phyloP scores from a whole-genome alignment of 164 flowering plant species.

The Magnolia changhungtana region DNA sequence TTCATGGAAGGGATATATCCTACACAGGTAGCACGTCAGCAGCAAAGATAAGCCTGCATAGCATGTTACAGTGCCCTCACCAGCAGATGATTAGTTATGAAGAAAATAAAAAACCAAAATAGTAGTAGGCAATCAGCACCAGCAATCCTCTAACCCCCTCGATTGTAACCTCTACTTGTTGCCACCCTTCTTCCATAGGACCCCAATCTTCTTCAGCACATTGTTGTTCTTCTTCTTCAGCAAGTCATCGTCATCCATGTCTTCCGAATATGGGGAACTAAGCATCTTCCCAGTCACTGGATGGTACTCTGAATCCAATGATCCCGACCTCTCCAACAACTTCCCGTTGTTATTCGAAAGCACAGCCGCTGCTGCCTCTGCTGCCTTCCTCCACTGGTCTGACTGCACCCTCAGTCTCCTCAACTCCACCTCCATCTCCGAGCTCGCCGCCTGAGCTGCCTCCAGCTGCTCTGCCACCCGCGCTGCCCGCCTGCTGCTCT shows the following conservation, averaged over 20 bases:
- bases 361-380: slow-evolving; percentile 92
- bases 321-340: slow-evolving; percentile 60
- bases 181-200: slow-evolving; percentile 75
- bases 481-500: slow-evolving; percentile 44
- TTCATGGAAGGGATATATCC: not conserved
- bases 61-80: not conserved
- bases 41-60: not conserved
- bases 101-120: too few relatives aligned
- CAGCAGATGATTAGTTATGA: not conserved
- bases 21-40: not conserved
- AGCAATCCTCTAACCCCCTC: not conserved
- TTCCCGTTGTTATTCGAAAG: slow-evolving; percentile 64
- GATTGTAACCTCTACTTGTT: not conserved
- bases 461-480: slow-evolving; percentile 74
- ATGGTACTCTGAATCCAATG: slow-evolving; percentile 46
- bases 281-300: slow-evolving; percentile 32
- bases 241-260: slow-evolving; percentile 57
- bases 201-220: slow-evolving; percentile 83
- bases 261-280: slow-evolving; percentile 57
- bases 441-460: slow-evolving; percentile 58
- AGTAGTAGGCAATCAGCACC: not conserved
- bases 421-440: slow-evolving; percentile 82
- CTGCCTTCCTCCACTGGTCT: slow-evolving; percentile 98
- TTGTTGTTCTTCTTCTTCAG: slow-evolving; percentile 85
- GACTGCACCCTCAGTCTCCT: slow-evolving; percentile 84